Percentiles rank a stretch among this genome's conserved stretches.
Evolutionary conservation across 441 rosid species (phyloP).

Genomic region (Croton laevigatus): DNA sequence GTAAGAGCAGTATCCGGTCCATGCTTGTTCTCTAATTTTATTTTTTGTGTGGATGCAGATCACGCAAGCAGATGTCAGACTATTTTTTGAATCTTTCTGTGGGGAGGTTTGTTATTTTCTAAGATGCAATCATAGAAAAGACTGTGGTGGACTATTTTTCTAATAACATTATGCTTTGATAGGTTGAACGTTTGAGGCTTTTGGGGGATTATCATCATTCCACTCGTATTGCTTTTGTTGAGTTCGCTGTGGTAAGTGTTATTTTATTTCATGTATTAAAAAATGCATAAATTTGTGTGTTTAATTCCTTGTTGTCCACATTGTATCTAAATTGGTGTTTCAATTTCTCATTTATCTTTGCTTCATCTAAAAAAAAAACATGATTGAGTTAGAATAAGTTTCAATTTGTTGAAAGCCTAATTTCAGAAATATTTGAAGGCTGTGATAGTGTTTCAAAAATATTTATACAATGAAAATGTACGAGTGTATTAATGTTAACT

Average conservation of each 20-base stretch:
- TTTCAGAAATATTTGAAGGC: background rate
- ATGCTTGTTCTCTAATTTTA: slow-evolving; percentile 7
- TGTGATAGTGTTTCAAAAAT: background rate
- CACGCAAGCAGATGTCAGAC: slow-evolving; percentile 75
- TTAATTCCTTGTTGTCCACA: no score
- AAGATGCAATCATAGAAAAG: background rate
- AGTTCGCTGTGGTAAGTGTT: slow-evolving; percentile 66
- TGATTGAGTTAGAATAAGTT: background rate
- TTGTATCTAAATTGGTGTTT: background rate
- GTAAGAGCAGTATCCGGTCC: background rate
- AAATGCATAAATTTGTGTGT: background rate
- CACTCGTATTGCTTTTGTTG: slow-evolving; percentile 92
- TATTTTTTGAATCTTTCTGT: slow-evolving; percentile 77
- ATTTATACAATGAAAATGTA: background rate
- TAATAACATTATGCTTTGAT: slow-evolving; percentile 13
- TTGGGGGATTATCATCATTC: slow-evolving; percentile 88
- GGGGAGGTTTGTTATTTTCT: slow-evolving; percentile 65
- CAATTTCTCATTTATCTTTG: background rate
- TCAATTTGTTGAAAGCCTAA: background rate
- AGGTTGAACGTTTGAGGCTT: slow-evolving; percentile 93
- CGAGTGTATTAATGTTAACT: background rate
- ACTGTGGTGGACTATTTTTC: slow-evolving; percentile 16
- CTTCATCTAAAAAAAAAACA: background rate
- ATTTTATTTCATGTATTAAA: no score
- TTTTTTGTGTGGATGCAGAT: slow-evolving; percentile 43